Evolutionary conservation across 306 rosid species (phyloP), one percentile per base, ranked within the genome.

Genomic region (Castanea mollissima): DNA sequence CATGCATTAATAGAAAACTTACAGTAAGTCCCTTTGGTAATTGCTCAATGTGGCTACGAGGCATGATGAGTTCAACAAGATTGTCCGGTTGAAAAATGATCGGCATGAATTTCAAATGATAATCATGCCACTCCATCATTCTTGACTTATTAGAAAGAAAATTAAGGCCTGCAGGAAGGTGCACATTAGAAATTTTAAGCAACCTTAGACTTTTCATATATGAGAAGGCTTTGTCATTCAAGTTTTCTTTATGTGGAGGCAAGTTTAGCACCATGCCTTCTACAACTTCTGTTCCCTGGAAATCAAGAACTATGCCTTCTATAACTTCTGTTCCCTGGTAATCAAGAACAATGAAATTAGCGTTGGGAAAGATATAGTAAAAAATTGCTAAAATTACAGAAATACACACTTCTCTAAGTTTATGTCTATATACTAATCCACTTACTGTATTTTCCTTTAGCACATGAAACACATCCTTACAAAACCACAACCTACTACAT

Each of bases 21-120:
- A 79, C 86, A 67, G 46, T 73, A 35, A 4, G 35, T 74, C 62
- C 77, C 31, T 63, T 31, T 70, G 80, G 80, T 16, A 71, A 41
- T 31, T 69, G 5, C 57, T 21, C 18, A 0, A 83, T 3, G 31
- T 41, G 75, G 32, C 83, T 74, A 7, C 72, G 34, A 27, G 19
- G 56, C 83, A 83, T 69, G 70, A 69, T 72, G 8, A 83, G 55
- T 71, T 79, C 32, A n/a, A 83, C 86, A 34, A 83, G 78, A 14
- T 78, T 60, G 5, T 55, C n/a, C 4, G 69, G 69, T 19, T 69
- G 74, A 34, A 70, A 52, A 20, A 63, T 60, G 41, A 1, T 68
- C 13, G 86, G 83, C 21, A 83, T 29, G 14, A 69, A 63, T 15
- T 52, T 60, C n/a, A 81, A 23, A 15, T 60, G 77, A 71, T 19